These are phyloP conservation scores for Laetiporus sulphureus DNA, from an alignment of 1,284 basidiomycete genomes.

Conservation along the genomic window DNA sequence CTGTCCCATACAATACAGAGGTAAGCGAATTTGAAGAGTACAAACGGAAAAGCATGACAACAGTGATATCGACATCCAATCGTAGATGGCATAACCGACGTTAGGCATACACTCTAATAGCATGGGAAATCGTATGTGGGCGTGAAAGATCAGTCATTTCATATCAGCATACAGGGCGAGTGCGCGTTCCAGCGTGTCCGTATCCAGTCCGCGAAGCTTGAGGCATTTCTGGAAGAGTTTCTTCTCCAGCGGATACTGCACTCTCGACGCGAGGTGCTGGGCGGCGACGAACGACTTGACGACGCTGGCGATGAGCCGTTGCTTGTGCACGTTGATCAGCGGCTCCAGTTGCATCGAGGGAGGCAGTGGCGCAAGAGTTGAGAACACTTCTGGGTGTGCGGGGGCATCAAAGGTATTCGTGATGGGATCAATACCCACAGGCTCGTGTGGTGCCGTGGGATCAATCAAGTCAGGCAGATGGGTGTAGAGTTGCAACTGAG, in stretches of 20 bases:
- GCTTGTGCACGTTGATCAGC: slow-evolving; percentile 84
- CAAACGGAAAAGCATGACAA: neutral
- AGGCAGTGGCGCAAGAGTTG: slow-evolving; percentile 62
- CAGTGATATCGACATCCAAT: neutral
- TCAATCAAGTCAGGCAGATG: slow-evolving; percentile 78
- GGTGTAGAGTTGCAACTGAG: slow-evolving; percentile 60
- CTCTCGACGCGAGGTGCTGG: slow-evolving; percentile 71
- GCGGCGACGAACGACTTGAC: slow-evolving; percentile 74
- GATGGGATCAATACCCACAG: slow-evolving; percentile 55
- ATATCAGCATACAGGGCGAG: slow-evolving; percentile 25
- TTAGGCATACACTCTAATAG: neutral
- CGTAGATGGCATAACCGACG: neutral
- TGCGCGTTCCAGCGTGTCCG: slow-evolving; percentile 43
- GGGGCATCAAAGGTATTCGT: slow-evolving; percentile 60
- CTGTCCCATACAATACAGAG: neutral
- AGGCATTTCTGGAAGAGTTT: slow-evolving; percentile 71
- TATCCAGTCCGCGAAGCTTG: slow-evolving; percentile 57
- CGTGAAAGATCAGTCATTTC: neutral
- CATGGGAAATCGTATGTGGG: neutral
- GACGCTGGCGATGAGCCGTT: slow-evolving; percentile 70
- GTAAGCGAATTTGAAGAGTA: neutral
- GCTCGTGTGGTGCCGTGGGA: slow-evolving; percentile 68
- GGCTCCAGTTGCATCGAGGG: slow-evolving; percentile 75
- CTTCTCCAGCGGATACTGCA: slow-evolving; percentile 65
- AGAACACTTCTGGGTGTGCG: slow-evolving; percentile 72